phyloP scores from a whole-genome alignment of 2,329 filamentous ascomycete genomes.

The Colletotrichum sp. region DNA sequence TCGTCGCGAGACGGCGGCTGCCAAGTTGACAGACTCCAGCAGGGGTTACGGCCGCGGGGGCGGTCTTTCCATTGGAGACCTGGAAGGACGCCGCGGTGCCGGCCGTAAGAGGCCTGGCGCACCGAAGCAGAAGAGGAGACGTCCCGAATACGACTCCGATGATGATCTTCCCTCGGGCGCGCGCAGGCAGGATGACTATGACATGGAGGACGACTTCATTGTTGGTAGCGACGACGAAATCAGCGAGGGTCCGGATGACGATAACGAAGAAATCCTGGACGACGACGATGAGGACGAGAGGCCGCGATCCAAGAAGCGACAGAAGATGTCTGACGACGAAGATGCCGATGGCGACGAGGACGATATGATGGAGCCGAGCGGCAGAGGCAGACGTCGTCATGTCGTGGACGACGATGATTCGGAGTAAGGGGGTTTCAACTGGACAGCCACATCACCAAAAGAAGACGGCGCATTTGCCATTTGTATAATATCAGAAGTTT shows the following conservation, averaged over 20 bases:
- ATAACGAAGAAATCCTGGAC: constrained; percentile 64
- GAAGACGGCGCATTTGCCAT: neutral
- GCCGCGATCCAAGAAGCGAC: constrained; percentile 53
- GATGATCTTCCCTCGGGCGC: constrained; percentile 70
- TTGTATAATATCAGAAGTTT: constrained; percentile 13
- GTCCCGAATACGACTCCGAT: constrained; percentile 77
- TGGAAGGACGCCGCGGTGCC: constrained; percentile 66
- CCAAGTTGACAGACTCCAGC: constrained; percentile 62
- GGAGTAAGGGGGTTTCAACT: constrained; percentile 30
- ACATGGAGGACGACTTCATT: constrained; percentile 80
- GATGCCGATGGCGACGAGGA: constrained; percentile 57
- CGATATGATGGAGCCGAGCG: constrained; percentile 41
- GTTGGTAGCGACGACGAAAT: constrained; percentile 74
- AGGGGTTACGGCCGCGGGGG: constrained; percentile 55
- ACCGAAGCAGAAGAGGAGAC: constrained; percentile 57
- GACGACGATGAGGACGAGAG: constrained; percentile 54
- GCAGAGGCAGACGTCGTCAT: constrained; percentile 57
- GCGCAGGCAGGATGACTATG: constrained; percentile 74
- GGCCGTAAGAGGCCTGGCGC: constrained; percentile 59
- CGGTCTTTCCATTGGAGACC: constrained; percentile 70
- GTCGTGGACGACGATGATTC: constrained; percentile 68
- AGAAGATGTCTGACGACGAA: constrained; percentile 53
- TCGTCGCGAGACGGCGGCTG: constrained; percentile 70
- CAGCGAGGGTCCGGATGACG: constrained; percentile 64
- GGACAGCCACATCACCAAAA: neutral